phyloP scores from a whole-genome alignment of 192 early-diverging fungal genomes.

The Mortierella claussenii region DNA sequence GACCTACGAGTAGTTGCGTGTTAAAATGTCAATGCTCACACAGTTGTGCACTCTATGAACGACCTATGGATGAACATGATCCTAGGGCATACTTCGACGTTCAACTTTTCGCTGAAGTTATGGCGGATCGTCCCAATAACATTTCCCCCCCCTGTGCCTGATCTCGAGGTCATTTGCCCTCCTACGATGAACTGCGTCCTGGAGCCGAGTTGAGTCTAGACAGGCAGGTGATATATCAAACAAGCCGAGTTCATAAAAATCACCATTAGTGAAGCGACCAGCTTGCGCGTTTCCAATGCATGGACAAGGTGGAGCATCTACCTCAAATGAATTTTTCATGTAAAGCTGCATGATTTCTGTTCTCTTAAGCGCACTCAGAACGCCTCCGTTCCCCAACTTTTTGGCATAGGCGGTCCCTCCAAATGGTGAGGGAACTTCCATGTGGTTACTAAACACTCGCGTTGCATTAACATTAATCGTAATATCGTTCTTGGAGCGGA shows the following conservation, averaged over 20 bases:
- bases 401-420: slow-evolving; percentile 47
- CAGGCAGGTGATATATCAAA: no score
- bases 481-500: slow-evolving; percentile 69
- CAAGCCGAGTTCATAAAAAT: no score
- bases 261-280: no score
- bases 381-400: slow-evolving; percentile 6
- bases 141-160: slow-evolving; percentile 80
- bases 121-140: slow-evolving; percentile 83
- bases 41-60: no score
- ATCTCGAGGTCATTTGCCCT: slow-evolving; percentile 72
- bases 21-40: no score
- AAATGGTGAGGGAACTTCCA: slow-evolving; percentile 55
- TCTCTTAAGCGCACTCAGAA: slow-evolving; percentile 40
- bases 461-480: slow-evolving; percentile 63
- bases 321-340: slow-evolving; percentile 74
- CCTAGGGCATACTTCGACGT: slow-evolving; percentile 78
- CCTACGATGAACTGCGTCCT: slow-evolving; percentile 61
- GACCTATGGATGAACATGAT: no score
- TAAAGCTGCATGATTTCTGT: slow-evolving; percentile 60
- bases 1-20: slow-evolving; percentile 40
- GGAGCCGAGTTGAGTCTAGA: slow-evolving; percentile 66
- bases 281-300: no score
- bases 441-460: slow-evolving; percentile 58
- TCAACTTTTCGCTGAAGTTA: slow-evolving; percentile 75
- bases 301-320: no score